Evolutionary conservation across 306 rosid species (phyloP), one percentile per base, ranked within the genome.

Genomic region (Prunus fruticosa): DNA sequence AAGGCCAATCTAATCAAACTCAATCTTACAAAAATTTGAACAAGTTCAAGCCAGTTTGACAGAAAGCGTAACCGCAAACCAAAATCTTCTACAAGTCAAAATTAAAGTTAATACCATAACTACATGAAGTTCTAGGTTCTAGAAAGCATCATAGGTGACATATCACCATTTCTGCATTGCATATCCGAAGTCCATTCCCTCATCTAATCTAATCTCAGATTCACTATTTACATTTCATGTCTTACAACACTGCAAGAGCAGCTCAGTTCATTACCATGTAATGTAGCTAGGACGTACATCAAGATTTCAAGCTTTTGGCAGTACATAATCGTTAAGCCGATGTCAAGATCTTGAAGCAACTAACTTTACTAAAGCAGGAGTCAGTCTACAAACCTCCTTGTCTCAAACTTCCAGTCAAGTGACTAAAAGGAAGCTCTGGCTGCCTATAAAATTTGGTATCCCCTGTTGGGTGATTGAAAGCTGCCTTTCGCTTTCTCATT

Each of bases 401-500:
- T 74, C 83, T 74, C 87, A 67, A 34, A 10, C 64, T 56, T 62
- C 74, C 75, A 10, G 70, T 51, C 16, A 77, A 41, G 47, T 46
- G 74, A 67, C 75, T n/a, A 65, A 77, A 64, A 1, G 68, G 66
- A 63, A 79, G 76, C 77, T 79, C 79, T 22, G 90, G 82, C 78
- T 75, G 83, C 84, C 80, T 72, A 38, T 66, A 82, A 69, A 68
- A 61, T n/a, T 64, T 67, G 54, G 41, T 70, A 62, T 75, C 80
- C 53, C 79, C 82, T 38, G 49, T 28, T 6, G 67, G 79, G 3
- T 73, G 78, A 77, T 49, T 50, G 19, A 83, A 78, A 63, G 18
- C 79, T 11, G 72, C 85, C 81, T 85, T 89, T 15, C 84, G 72
- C 79, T 87, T 85, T 62, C 82, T 82, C 64, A 16, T 23, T 27